These are phyloP conservation scores for Kurtzmaniella quercitrusa DNA, from an alignment of 1,139 yeast genomes.

Conservation along the genomic window DNA sequence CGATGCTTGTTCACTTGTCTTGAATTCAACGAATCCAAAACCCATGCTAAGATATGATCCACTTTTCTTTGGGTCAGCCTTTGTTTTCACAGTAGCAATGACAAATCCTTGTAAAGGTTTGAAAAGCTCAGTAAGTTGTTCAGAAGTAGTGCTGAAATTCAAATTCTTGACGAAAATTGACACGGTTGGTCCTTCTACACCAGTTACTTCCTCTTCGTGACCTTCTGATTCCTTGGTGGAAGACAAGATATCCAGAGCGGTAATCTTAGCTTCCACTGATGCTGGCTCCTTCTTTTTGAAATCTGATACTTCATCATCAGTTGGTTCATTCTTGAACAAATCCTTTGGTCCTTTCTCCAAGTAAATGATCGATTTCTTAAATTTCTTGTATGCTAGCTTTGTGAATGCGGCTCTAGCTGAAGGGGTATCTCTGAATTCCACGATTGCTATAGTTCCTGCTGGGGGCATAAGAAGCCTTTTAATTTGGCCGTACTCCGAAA, in stretches of 20 bases:
- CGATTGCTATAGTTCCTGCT: slow-evolving; percentile 92
- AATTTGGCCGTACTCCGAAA: slow-evolving; percentile 74
- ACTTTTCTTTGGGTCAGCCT: slow-evolving; percentile 77
- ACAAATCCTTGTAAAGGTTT: slow-evolving; percentile 73
- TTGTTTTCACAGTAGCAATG: slow-evolving; percentile 78
- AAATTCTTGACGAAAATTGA: slow-evolving; percentile 90
- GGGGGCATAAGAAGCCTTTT: slow-evolving; percentile 90
- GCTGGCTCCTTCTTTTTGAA: slow-evolving; percentile 20
- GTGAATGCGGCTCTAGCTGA: slow-evolving; percentile 88
- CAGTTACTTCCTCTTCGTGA: slow-evolving; percentile 28
- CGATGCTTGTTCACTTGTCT: slow-evolving; percentile 70
- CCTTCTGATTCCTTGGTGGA: slow-evolving; percentile 15
- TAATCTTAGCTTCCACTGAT: slow-evolving; percentile 30
- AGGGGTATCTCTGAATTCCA: slow-evolving; percentile 83
- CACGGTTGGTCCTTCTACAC: slow-evolving; percentile 63
- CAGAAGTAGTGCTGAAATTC: slow-evolving; percentile 73
- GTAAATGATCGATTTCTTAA: slow-evolving; percentile 81
- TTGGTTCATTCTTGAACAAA: slow-evolving; percentile 63
- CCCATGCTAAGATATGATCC: slow-evolving; percentile 85
- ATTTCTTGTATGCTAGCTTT: slow-evolving; percentile 79
- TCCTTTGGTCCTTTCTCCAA: slow-evolving; percentile 92
- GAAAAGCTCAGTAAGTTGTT: slow-evolving; percentile 58
- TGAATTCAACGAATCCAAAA: slow-evolving; percentile 92
- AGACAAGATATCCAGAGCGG: slow-evolving; percentile 26
- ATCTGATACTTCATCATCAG: slow-evolving; percentile 24